Conservation (phyloP, 1,284 basidiomycete species). For the Sanguinoderma infundibulare region DNA sequence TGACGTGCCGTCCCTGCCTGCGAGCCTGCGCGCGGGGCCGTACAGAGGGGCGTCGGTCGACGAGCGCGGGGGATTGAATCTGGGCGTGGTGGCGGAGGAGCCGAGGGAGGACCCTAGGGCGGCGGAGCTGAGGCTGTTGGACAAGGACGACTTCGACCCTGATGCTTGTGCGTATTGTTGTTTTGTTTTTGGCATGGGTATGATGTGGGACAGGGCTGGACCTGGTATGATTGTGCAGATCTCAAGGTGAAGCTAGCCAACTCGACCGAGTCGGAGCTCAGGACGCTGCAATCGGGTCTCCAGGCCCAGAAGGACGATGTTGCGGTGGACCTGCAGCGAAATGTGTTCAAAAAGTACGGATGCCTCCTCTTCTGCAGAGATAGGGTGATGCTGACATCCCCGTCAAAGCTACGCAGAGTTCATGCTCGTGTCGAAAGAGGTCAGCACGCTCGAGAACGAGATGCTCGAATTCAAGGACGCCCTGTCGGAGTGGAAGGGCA, state of each 20-base stretch:
- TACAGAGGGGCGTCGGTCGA: constrained; percentile 22
- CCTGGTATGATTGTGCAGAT: constrained; percentile 51
- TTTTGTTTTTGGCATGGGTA: background rate
- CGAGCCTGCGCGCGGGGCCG: constrained; percentile 33
- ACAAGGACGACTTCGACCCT: constrained; percentile 80
- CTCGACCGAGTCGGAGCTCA: constrained; percentile 80
- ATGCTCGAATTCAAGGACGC: constrained; percentile 97
- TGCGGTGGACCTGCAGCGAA: constrained; percentile 75
- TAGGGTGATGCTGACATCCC: background rate
- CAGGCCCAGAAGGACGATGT: constrained; percentile 67
- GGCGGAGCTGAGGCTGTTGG: constrained; percentile 68
- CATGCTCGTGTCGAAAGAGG: constrained; percentile 96
- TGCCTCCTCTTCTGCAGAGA: constrained; percentile 28
- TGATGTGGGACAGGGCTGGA: background rate
- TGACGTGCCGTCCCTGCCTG: constrained; percentile 51
- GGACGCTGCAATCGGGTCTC: constrained; percentile 73
- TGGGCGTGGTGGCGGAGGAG: constrained; percentile 42
- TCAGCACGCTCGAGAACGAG: constrained; percentile 95
- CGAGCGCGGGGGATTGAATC: too few species aligned
- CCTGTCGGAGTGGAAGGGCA: constrained; percentile 92
- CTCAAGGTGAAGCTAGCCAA: constrained; percentile 78
- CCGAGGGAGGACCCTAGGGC: constrained; percentile 50
- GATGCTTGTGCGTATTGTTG: constrained; percentile 73
- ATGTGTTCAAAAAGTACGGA: constrained; percentile 86
- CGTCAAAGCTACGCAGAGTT: constrained; percentile 88